phyloP scores from a whole-genome alignment of 2,329 filamentous ascomycete genomes.

The Trichophyton rubrum region DNA sequence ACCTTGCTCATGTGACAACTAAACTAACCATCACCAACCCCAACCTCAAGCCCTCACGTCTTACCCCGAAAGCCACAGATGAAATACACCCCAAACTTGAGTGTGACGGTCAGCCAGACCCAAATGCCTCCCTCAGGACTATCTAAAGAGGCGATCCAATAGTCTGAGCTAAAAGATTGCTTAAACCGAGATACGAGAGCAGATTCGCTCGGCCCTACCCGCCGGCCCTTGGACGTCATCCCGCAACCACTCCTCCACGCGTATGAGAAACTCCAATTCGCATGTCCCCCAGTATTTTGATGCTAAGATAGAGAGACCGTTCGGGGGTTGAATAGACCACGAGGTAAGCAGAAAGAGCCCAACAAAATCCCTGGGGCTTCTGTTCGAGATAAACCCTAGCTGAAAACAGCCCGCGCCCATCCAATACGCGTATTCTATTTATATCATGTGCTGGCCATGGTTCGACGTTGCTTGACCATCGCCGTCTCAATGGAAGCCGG shows the following conservation, averaged over 20 bases:
- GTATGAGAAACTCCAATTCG: no score
- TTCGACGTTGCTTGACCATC: background rate
- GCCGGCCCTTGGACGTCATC: background rate
- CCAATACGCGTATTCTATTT: slow-evolving; percentile 2
- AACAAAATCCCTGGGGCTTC: background rate
- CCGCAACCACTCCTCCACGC: background rate
- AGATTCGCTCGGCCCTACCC: background rate
- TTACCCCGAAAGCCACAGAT: background rate
- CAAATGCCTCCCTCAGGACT: background rate
- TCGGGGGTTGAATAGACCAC: background rate
- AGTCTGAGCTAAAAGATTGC: background rate
- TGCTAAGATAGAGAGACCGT: no score
- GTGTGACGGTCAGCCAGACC: background rate
- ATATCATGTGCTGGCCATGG: slow-evolving; percentile 2
- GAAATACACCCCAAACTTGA: background rate
- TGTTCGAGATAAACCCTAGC: background rate
- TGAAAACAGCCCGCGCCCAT: background rate
- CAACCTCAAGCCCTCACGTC: background rate
- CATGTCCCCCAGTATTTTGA: no score
- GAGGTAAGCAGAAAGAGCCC: background rate
- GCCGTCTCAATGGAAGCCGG: background rate
- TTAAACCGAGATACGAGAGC: background rate
- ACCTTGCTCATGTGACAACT: background rate
- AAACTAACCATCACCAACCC: background rate
- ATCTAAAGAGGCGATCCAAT: background rate